phyloP scores from a whole-genome alignment of 192 early-diverging fungal genomes.

The Backusella mclennaniae region DNA sequence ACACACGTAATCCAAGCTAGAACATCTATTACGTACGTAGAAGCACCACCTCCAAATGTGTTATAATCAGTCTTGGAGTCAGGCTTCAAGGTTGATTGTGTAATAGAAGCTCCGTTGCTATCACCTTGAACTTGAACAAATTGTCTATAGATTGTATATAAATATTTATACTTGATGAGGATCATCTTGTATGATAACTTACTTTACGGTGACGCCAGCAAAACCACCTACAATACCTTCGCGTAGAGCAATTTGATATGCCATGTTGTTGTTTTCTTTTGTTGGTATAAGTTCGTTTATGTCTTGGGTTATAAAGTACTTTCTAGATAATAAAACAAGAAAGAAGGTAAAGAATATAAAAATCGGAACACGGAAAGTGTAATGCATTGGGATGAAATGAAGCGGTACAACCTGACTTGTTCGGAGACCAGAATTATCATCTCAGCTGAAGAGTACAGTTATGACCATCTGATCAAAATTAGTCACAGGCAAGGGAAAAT shows the following conservation, averaged over 20 bases:
- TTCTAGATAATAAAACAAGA: background rate
- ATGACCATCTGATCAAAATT: background rate
- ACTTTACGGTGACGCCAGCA: conserved; percentile 31
- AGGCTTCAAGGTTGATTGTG: conserved; percentile 25
- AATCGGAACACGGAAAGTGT: background rate
- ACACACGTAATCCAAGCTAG: background rate
- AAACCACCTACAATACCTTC: conserved; percentile 39
- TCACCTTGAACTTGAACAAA: conserved; percentile 35
- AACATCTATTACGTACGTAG: conserved; percentile 17
- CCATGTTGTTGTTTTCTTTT: conserved; percentile 12
- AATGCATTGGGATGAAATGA: conserved; percentile 6
- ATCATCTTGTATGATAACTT: conserved; percentile 1
- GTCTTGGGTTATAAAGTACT: background rate
- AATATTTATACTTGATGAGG: background rate
- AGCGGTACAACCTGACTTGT: background rate
- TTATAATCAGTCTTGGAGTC: conserved; percentile 21
- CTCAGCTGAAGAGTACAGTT: conserved; percentile 4
- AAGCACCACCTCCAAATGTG: conserved; percentile 10
- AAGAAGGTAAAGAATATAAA: conserved; percentile 12
- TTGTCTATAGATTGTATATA: conserved; percentile 18
- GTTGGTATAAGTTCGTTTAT: background rate
- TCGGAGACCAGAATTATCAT: conserved; percentile 7
- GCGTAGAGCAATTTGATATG: conserved; percentile 28
- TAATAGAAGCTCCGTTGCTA: conserved; percentile 23
- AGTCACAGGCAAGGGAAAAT: conserved; percentile 1